A percentile compares a stretch with the other conserved stretches of the same genome.
These are phyloP conservation scores for Omphalotus olearius DNA, from an alignment of 1,284 basidiomycete genomes.

Conservation along the genomic window DNA sequence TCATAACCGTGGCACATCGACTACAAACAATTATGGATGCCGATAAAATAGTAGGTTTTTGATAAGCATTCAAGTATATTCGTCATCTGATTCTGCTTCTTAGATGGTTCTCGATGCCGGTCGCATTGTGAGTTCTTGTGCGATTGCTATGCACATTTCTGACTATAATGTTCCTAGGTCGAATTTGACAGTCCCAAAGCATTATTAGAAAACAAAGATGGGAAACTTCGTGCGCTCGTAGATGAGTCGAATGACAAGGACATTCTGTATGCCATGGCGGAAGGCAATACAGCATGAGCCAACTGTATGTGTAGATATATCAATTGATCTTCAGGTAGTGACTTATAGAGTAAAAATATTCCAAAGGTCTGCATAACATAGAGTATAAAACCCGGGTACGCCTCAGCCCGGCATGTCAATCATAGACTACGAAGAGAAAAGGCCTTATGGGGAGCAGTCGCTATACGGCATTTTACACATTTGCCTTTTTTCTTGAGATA, in stretches of 20 bases:
- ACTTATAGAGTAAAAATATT: neutral
- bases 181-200: constrained; percentile 46
- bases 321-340: neutral
- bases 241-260: constrained; percentile 36
- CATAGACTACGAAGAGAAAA: too few relatives aligned
- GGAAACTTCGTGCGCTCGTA: constrained; percentile 44
- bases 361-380: neutral
- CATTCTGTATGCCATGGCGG: constrained; percentile 23
- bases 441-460: too few relatives aligned
- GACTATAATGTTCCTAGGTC: constrained; percentile 17
- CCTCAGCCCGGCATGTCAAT: neutral
- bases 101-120: constrained; percentile 21
- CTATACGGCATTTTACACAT: neutral
- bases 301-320: neutral
- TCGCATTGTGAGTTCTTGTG: constrained; percentile 9
- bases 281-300: neutral
- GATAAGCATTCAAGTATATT: neutral
- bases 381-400: neutral
- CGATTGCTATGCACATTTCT: neutral
- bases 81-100: constrained; percentile 36
- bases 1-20: constrained; percentile 67
- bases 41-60: constrained; percentile 33
- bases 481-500: neutral
- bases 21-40: constrained; percentile 70
- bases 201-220: constrained; percentile 42